These are phyloP conservation scores for Annulohypoxylon nitens DNA, from an alignment of 495 filamentous ascomycete genomes.

Conservation along the genomic window DNA sequence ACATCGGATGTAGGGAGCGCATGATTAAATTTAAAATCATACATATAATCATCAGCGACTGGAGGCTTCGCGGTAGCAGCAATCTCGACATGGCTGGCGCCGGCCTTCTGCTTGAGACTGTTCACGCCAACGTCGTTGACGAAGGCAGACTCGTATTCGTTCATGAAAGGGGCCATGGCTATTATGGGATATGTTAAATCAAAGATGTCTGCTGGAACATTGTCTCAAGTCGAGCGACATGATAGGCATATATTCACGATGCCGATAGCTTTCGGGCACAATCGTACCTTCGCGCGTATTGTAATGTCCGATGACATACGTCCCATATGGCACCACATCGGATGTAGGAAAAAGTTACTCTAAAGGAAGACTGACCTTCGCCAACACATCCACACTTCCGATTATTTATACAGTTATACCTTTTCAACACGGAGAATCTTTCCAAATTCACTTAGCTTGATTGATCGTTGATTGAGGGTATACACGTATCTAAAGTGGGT, in stretches of 20 bases:
- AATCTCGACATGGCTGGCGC: background rate
- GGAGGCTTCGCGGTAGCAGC: background rate
- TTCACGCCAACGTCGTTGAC: background rate
- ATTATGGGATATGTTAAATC: background rate
- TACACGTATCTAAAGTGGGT: too few species aligned
- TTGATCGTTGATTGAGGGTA: too few species aligned
- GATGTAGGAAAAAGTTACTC: background rate
- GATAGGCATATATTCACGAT: background rate
- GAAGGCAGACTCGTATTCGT: background rate
- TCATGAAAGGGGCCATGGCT: background rate
- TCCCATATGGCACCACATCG: background rate
- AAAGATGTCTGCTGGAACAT: background rate
- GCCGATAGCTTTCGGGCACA: background rate
- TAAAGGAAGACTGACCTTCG: background rate
- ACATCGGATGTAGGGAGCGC: background rate
- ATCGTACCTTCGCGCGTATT: background rate
- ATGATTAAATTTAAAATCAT: background rate
- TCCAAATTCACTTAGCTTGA: too few species aligned
- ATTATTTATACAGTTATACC: too few species aligned
- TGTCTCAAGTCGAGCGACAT: background rate
- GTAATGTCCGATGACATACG: background rate
- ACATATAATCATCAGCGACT: background rate
- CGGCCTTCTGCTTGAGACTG: background rate
- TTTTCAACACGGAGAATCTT: too few species aligned
- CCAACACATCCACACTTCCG: too few species aligned